phyloP scores from a whole-genome alignment of 805 yeast genomes.

The Scheffersomyces amazonensis region DNA sequence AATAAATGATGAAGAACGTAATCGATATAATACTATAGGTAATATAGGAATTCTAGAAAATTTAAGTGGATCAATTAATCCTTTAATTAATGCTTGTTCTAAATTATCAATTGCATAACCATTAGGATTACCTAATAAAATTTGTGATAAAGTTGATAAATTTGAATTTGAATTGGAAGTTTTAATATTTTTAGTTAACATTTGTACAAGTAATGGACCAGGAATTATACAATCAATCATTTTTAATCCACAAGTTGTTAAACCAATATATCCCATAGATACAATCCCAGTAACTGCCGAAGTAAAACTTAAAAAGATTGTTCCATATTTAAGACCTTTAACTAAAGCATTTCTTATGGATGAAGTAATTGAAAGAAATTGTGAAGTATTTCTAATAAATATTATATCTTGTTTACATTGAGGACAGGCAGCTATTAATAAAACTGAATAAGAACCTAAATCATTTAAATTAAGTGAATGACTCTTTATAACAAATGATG shows the following conservation, averaged over 20 bases:
- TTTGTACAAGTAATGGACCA: constrained; percentile 24
- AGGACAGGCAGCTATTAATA: constrained; percentile 33
- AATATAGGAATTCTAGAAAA: constrained; percentile 35
- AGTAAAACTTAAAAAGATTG: constrained; percentile 31
- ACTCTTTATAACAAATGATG: background rate
- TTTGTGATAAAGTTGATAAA: constrained; percentile 6
- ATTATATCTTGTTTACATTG: constrained; percentile 37
- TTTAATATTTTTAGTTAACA: constrained; percentile 15
- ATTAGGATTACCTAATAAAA: constrained; percentile 9
- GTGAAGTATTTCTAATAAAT: constrained; percentile 29
- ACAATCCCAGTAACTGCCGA: constrained; percentile 40
- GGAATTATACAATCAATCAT: constrained; percentile 38
- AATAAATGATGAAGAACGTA: constrained; percentile 31
- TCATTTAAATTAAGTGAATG: background rate
- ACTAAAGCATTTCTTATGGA: constrained; percentile 14
- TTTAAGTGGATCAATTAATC: constrained; percentile 33
- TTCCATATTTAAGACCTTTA: constrained; percentile 25
- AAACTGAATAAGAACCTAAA: constrained; percentile 5
- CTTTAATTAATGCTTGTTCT: constrained; percentile 28
- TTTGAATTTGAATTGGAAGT: constrained; percentile 1
- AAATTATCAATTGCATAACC: constrained; percentile 20
- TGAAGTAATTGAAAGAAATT: constrained; percentile 18
- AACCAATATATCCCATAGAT: constrained; percentile 36
- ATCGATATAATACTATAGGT: constrained; percentile 37
- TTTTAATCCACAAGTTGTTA: constrained; percentile 35